Conservation (phyloP, 495 filamentous ascomycete species). For the Aspergillus asperescens region DNA sequence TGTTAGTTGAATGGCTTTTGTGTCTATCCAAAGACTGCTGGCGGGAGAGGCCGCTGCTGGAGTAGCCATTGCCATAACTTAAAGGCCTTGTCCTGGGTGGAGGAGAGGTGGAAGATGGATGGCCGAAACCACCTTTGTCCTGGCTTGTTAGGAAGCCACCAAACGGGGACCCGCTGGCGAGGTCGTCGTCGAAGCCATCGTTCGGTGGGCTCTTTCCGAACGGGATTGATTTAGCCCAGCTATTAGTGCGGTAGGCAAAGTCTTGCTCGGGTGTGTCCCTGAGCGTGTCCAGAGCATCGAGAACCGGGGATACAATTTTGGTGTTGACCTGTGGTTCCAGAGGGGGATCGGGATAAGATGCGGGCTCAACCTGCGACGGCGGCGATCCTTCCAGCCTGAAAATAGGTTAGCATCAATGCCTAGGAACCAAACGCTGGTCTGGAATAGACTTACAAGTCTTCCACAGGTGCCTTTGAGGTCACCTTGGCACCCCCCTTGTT, state of each 20-base stretch:
- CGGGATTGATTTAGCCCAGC: conserved; percentile 46
- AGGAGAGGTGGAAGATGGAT: conserved; percentile 48
- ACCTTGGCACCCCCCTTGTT: conserved; percentile 35
- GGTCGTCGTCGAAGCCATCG: conserved; percentile 38
- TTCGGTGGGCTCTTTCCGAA: conserved; percentile 47
- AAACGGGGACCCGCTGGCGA: conserved; percentile 41
- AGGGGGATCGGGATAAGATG: conserved; percentile 31
- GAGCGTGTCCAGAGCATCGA: conserved; percentile 39
- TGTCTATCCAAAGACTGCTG: conserved; percentile 39
- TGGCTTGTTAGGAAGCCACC: conserved; percentile 32
- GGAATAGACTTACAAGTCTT: conserved; percentile 39
- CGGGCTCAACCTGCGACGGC: conserved; percentile 30
- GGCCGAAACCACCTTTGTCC: conserved; percentile 43
- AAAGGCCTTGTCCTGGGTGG: conserved; percentile 40
- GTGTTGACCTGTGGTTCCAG: conserved; percentile 25
- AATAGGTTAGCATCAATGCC: neutral
- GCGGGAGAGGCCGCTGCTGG: conserved; percentile 31
- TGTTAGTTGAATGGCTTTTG: conserved; percentile 43
- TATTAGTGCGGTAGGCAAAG: conserved; percentile 37
- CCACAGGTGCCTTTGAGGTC: conserved; percentile 31
- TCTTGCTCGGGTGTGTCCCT: conserved; percentile 31
- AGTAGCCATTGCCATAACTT: conserved; percentile 42
- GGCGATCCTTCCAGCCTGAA: conserved; percentile 28
- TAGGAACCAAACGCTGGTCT: neutral
- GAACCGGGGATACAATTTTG: conserved; percentile 38